Base-by-base conservation (phyloP, 2,329 filamentous ascomycete species). In the Colletotrichum kahawae region DNA sequence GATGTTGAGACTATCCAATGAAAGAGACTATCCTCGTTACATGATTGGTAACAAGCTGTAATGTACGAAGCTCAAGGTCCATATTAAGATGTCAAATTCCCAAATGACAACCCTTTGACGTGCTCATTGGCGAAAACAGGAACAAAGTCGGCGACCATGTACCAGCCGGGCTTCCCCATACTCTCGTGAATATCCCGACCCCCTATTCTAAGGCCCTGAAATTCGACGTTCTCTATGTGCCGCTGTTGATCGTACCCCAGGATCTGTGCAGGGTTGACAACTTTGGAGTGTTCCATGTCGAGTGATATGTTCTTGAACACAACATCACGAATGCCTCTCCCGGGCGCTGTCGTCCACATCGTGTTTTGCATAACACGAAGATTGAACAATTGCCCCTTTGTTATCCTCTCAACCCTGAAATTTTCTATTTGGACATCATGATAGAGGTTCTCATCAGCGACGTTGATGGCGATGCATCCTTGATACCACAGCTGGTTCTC, bases 401-500 rank as follows among this genome's bases (percentile, higher is more conserved):
- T 78, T 43, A 83, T 80, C 38, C 79, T 76, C 68, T 84, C 83
- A 2, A 84, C 79, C 0, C 82, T 77, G 16, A 84, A 70, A 54
- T 83, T 76, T 31, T 82, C 79, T 51, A 84, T 62, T 0, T 76
- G 72, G 3, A 82, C 75, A 51, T 82, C 77, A 56, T 81, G 65
- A 10, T 83, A 78, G 3, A 81, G 65, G 60, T 85, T 84, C 29
- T 76, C 80, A 56, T 84, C 83, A 0, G 78, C 83, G 0, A 80
- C 77, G 36, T 82, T 84, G 65, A 85, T 78, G 3, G 83, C 77
- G 48, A 85, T 82, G 62, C 79, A 80, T 3, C 83, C 83, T 71
- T 84, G 82, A 64, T 85, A 84, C 76, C 78, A 79, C 34, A 81
- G 63, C 76, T 85, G 83, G 3, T 76, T 77, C 77, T 85, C 83